These are phyloP conservation scores for Rheum nobile DNA, from an alignment of 148 eudicot genomes.

Conservation along the genomic window DNA sequence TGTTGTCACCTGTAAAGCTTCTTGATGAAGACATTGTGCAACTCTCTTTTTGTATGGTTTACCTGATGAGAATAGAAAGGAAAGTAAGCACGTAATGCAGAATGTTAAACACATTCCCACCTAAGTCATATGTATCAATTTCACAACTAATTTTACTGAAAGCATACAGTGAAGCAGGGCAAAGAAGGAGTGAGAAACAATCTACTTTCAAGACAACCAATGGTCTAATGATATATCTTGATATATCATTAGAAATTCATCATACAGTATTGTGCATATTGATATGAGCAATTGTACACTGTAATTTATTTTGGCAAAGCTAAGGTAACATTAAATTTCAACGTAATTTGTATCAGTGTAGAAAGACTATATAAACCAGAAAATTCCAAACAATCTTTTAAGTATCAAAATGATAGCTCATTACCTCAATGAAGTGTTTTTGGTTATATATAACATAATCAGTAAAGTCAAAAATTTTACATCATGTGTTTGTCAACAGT, in stretches of 20 bases:
- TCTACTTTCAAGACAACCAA: background rate
- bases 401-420: background rate
- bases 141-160: background rate
- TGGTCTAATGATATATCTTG: no score
- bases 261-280: background rate
- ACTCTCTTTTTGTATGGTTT: conserved; percentile 86
- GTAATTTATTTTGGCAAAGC: background rate
- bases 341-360: background rate
- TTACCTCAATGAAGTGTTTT: background rate
- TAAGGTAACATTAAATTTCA: background rate
- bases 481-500: background rate
- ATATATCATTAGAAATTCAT: background rate
- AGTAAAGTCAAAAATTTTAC: no score
- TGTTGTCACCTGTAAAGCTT: conserved; percentile 76
- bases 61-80: conserved; percentile 36
- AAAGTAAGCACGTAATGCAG: background rate
- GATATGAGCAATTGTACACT: background rate
- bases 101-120: background rate
- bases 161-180: background rate
- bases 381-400: background rate
- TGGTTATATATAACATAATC: no score
- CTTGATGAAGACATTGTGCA: conserved; percentile 87
- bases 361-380: background rate
- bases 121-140: background rate
- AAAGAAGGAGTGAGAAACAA: background rate